A percentile compares a stretch with the other conserved stretches of the same genome.
phyloP scores from a whole-genome alignment of 2,329 filamentous ascomycete species.

The Cryphonectria carpinicola region DNA sequence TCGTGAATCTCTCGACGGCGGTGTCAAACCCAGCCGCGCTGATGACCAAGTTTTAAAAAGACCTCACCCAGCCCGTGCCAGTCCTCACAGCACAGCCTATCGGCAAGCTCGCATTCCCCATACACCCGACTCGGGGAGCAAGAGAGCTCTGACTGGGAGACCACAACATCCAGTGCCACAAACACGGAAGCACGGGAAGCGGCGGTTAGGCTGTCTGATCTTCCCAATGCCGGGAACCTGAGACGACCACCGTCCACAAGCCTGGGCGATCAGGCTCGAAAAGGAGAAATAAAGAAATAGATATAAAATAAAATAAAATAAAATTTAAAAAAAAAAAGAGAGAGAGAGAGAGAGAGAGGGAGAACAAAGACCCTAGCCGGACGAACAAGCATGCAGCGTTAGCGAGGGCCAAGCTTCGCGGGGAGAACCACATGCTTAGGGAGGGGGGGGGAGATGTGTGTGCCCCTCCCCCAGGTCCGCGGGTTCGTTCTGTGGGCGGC shows the following conservation, averaged over 20 bases:
- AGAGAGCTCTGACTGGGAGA: not conserved
- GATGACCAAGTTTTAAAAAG: not conserved
- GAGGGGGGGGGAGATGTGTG: too few relatives aligned
- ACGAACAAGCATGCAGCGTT: not conserved
- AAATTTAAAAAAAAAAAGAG: too few relatives aligned
- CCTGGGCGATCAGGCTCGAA: not conserved
- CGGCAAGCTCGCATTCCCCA: not conserved
- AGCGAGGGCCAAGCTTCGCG: not conserved
- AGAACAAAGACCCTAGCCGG: not conserved
- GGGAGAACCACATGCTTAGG: not conserved
- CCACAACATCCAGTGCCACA: slow-evolving; percentile 1
- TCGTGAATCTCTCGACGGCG: not conserved
- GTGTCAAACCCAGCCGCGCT: not conserved
- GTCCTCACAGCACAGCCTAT: not conserved
- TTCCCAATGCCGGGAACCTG: slow-evolving; percentile 15
- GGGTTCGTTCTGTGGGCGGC: not conserved
- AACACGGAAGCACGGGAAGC: slow-evolving; percentile 25
- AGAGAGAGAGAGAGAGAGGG: too few relatives aligned
- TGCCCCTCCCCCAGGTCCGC: not conserved
- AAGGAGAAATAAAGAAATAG: not conserved
- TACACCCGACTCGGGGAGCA: not conserved
- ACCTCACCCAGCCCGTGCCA: not conserved
- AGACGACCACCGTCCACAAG: not conserved
- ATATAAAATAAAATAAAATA: too few relatives aligned
- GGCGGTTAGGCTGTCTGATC: slow-evolving; percentile 25